Conservation (phyloP, 148 eudicot species). For the Linanthus parryae region DNA sequence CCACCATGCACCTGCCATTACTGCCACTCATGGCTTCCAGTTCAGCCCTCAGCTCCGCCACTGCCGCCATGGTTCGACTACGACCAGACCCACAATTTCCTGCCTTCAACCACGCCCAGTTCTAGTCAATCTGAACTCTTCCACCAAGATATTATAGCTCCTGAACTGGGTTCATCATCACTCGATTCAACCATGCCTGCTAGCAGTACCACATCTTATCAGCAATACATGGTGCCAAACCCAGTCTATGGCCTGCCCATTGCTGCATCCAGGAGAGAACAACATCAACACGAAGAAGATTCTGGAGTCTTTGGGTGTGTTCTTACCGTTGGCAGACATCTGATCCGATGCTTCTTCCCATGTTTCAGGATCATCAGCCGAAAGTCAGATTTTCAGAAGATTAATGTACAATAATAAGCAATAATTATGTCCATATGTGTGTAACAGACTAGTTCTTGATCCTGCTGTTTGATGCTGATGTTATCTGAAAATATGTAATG, state of each 20-base stretch:
- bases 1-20: slow-evolving; percentile 13
- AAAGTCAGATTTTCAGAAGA: too few relatives aligned
- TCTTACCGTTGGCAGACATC: background rate
- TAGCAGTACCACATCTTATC: slow-evolving; percentile 13
- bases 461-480: too few relatives aligned
- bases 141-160: slow-evolving; percentile 7
- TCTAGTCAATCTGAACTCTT: slow-evolving; percentile 13
- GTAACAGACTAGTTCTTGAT: too few relatives aligned
- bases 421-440: too few relatives aligned
- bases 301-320: slow-evolving; percentile 3
- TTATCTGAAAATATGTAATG: too few relatives aligned
- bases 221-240: slow-evolving; percentile 21
- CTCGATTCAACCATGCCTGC: background rate
- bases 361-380: slow-evolving; percentile 12
- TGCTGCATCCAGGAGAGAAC: background rate
- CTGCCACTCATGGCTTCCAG: slow-evolving; percentile 13
- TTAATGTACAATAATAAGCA: too few relatives aligned
- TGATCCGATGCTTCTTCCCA: slow-evolving; percentile 1
- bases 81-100: slow-evolving; percentile 10
- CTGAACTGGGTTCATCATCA: background rate
- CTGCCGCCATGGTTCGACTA: slow-evolving; percentile 31
- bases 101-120: background rate
- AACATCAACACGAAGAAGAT: too few relatives aligned
- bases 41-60: slow-evolving; percentile 48
- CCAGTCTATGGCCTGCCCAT: slow-evolving; percentile 1